Evolutionary conservation across 345 rosid species (phyloP).

Genomic region (Anastatica hierochuntica): DNA sequence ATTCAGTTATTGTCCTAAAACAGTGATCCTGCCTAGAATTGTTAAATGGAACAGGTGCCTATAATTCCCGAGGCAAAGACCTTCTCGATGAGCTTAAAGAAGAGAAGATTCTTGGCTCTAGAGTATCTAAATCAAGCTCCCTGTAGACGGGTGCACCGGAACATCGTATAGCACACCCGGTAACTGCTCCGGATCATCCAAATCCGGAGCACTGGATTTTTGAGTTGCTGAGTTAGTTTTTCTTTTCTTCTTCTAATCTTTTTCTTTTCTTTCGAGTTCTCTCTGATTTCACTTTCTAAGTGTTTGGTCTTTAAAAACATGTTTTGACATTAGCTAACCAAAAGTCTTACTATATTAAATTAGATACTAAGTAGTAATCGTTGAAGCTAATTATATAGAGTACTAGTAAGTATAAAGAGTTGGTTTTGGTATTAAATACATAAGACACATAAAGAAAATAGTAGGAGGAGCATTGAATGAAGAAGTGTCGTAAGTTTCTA

Average conservation of each 20-base stretch:
- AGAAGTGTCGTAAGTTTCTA: neutral
- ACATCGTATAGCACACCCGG: constrained; percentile 64
- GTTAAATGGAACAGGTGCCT: constrained; percentile 49
- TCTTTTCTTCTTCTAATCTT: constrained; percentile 1
- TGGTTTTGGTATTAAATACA: no score
- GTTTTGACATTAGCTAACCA: neutral
- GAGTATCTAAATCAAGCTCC: constrained; percentile 95
- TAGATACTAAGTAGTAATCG: no score
- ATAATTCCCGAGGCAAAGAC: constrained; percentile 75
- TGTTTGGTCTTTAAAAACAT: neutral
- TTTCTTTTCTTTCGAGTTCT: neutral
- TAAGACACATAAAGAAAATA: no score
- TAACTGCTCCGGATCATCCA: constrained; percentile 56
- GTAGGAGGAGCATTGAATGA: constrained; percentile 17
- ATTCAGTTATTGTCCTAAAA: neutral
- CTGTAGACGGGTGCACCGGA: constrained; percentile 84
- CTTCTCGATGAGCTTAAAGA: constrained; percentile 72
- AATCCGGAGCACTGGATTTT: constrained; percentile 56
- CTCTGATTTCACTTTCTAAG: neutral
- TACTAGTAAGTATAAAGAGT: no score
- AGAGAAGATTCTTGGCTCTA: constrained; percentile 61
- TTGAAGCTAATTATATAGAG: no score
- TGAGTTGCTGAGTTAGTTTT: constrained; percentile 24
- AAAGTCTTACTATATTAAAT: neutral
- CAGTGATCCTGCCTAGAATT: neutral